Base-by-base conservation (phyloP, 2,329 filamentous ascomycete genomes). In the Fusarium irregulare region DNA sequence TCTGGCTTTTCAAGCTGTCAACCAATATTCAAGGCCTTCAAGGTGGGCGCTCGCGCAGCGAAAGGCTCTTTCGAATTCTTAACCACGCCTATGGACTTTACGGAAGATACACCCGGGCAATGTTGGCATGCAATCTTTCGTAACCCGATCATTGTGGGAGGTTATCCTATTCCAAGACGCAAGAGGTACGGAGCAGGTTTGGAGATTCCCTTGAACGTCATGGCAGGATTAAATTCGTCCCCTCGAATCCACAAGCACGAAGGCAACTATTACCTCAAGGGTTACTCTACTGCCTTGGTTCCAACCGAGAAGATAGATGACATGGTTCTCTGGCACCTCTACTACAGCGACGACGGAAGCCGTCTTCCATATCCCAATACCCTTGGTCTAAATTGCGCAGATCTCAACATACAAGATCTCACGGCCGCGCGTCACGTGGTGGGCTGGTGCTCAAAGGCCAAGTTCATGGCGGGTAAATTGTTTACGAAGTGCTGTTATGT, bases 401-500 rank as follows among this genome's bases (percentile, higher is more conserved):
- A 37, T 6, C 2, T 14, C 1, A 7, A 3, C 1, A 9, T 4
- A 0, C 14, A 18, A 11, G 56, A 54, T 21, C 6, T 63, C 0
- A 23, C 27, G 2, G 7, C 8, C 4, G 12, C 4, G 2, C 41
- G 56, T 1, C 60, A 63, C 3, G 14, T 63, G 10, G 27, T 63
- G 2, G 56, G 60, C 4, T 63, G 47, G 60, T 60, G 48, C 12
- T 60, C 34, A 1, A 21, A 48, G 0, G 60, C 42, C 3, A 53
- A 18, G 0, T 48, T 47, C 21, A 21, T 16, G 30, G 2, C 34
- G 0, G 55, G 46, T 57, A 16, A 9, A 20, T 37, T 14, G 0
- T 7, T 21, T 2, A 10, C 18, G 7, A 7, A 7, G 1, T 11
- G 3, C 0, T 12, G 0, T 12, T 9, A 7, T 46, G 9, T 7